Base-by-base conservation (phyloP, 768 basidiomycete genomes). In the Tricholoma sp. region DNA sequence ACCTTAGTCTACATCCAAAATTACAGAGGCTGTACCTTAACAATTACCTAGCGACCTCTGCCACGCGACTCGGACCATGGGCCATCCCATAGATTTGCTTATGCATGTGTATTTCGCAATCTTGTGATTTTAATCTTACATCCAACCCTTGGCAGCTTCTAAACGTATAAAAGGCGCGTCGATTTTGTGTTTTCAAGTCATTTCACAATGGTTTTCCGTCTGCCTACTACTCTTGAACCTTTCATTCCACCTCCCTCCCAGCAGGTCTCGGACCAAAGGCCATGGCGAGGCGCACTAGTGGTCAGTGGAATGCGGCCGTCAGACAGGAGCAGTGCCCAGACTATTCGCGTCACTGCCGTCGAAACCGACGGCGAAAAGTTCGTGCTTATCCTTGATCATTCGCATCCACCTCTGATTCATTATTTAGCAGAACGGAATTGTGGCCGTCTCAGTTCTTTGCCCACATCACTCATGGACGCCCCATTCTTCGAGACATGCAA, bases 351-450 rank as follows among this genome's bases (percentile, higher is more conserved):
- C 62, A 83, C 83, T 29, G 84, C 83, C 24, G 83, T 84, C 42
- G 85, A 87, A 72, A 85, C 82, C 33, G 85, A 85, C 65, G 84
- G 85, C n/a, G 82, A 86, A 62, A 83, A 77, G 85, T 87, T 75
- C 67, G 83, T 76, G 48, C 39, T 45, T 49, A 37, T 33, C 55
- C 54, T 53, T 36, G 44, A 60, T 47, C 39, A 42, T 48, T 24
- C 39, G 52, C 42, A 50, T 55, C 54, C 59, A 53, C 58, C 61
- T 54, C 65, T 76, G 58, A 72, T 67, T 62, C 60, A 61, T 57
- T 59, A 50, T 65, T 64, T 65, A 76, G 75, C 74, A 72, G 82
- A 68, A 74, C 77, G 59, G 79, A 82, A 57, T 70, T 76, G 34
- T 87, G 85, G 85, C 84, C 84, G 8, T 59, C 63, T 28, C 75